phyloP scores from a whole-genome alignment of 495 filamentous ascomycete genomes.

The Penicillium ochrochloron region DNA sequence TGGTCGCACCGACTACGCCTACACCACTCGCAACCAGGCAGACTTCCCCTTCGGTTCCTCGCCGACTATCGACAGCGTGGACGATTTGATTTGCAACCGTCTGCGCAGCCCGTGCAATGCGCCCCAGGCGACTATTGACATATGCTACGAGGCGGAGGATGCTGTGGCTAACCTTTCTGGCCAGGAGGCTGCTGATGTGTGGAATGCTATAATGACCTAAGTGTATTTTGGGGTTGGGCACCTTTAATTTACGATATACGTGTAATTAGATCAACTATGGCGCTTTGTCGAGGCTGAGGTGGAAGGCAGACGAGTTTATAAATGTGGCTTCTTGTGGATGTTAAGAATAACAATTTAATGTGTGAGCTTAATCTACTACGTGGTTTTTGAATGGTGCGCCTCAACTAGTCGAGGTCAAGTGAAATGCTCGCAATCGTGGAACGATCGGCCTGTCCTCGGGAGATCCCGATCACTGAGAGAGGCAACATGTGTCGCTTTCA shows the following conservation, averaged over 20 bases:
- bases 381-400: not conserved
- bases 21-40: constrained; percentile 51
- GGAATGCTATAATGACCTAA: constrained; percentile 47
- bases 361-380: not conserved
- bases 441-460: no score
- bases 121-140: constrained; percentile 44
- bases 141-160: constrained; percentile 50
- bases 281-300: not conserved
- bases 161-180: constrained; percentile 42
- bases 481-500: no score
- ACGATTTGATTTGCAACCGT: constrained; percentile 59
- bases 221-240: not conserved
- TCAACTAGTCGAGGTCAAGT: no score
- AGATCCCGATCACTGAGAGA: no score
- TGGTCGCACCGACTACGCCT: constrained; percentile 55
- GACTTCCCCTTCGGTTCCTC: constrained; percentile 66
- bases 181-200: constrained; percentile 63
- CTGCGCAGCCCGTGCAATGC: constrained; percentile 59
- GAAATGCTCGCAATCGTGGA: no score
- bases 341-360: not conserved
- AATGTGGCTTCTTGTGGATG: not conserved
- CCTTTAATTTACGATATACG: not conserved
- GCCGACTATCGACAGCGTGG: constrained; percentile 58
- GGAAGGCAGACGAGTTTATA: not conserved
- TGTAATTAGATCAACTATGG: not conserved